Evolutionary conservation across 345 rosid genomes (phyloP).

Genomic region (Abelmoschus esculentus): DNA sequence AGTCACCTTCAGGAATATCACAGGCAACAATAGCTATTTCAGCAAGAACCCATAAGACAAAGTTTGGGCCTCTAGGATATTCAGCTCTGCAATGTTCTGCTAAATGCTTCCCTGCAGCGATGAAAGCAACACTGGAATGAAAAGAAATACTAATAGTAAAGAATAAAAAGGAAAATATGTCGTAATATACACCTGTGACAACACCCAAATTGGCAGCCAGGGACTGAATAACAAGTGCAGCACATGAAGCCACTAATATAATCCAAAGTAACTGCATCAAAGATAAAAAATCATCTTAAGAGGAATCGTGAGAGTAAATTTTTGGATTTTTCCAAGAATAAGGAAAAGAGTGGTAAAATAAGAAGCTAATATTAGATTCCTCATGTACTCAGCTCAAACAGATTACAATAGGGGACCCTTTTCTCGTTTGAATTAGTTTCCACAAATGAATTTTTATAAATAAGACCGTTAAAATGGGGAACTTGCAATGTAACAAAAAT

Average conservation of each 20-base stretch:
- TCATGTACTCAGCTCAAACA: neutral
- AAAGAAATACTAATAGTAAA: neutral
- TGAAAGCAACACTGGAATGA: constrained; percentile 2
- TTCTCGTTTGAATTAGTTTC: neutral
- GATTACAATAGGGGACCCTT: neutral
- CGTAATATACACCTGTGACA: constrained; percentile 53
- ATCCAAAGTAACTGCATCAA: constrained; percentile 77
- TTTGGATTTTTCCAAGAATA: neutral
- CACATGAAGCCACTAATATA: constrained; percentile 86
- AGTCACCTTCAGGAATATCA: constrained; percentile 88
- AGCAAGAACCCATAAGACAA: constrained; percentile 78
- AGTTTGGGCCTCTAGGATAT: constrained; percentile 69
- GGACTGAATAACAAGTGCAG: constrained; percentile 86
- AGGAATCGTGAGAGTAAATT: neutral
- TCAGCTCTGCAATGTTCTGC: constrained; percentile 87
- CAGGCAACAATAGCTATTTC: constrained; percentile 88
- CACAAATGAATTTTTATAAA: neutral
- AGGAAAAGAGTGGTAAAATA: neutral
- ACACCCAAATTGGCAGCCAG: constrained; percentile 94
- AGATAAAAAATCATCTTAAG: constrained; percentile 1
- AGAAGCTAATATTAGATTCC: too few species aligned
- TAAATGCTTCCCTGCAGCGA: constrained; percentile 66
- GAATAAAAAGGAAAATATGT: neutral
- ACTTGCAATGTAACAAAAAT: neutral
- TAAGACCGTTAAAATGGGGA: neutral